A percentile compares a stretch with the other conserved stretches of the same genome.
phyloP scores from a whole-genome alignment of 495 filamentous ascomycete species.

The Extremus antarcticus region DNA sequence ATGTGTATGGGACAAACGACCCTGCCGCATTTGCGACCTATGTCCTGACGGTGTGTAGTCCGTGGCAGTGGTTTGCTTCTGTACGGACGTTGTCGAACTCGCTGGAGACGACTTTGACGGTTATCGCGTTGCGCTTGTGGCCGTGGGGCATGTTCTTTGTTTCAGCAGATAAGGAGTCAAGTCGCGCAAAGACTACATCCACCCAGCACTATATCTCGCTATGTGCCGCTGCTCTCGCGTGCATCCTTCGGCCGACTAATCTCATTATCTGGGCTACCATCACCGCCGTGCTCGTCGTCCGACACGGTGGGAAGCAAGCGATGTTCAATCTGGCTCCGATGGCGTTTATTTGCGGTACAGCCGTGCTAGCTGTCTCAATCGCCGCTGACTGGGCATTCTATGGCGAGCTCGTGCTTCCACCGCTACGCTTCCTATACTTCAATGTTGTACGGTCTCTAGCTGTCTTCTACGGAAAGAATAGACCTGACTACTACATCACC shows the following conservation, averaged over 20 bases:
- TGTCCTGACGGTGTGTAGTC: slow-evolving; percentile 63
- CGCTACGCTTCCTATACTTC: slow-evolving; percentile 80
- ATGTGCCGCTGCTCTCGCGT: slow-evolving; percentile 50
- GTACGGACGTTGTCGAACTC: slow-evolving; percentile 90
- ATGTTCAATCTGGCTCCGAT: slow-evolving; percentile 42
- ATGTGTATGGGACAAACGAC: slow-evolving; percentile 52
- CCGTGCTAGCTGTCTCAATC: slow-evolving; percentile 50
- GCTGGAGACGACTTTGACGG: slow-evolving; percentile 77
- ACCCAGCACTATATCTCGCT: slow-evolving; percentile 2
- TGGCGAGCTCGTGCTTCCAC: slow-evolving; percentile 78
- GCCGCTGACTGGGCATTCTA: slow-evolving; percentile 76
- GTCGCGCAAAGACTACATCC: not conserved
- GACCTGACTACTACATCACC: slow-evolving; percentile 83
- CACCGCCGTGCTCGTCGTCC: not conserved
- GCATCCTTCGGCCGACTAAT: slow-evolving; percentile 85
- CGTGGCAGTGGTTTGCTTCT: slow-evolving; percentile 96
- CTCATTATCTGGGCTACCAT: slow-evolving; percentile 59
- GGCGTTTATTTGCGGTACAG: slow-evolving; percentile 56
- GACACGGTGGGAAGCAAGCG: not conserved
- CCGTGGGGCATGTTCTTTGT: slow-evolving; percentile 59
- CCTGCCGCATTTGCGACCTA: slow-evolving; percentile 56
- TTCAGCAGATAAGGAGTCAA: not conserved
- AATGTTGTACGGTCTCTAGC: slow-evolving; percentile 80
- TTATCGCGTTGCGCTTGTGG: slow-evolving; percentile 70
- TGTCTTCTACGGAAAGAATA: slow-evolving; percentile 85